These are phyloP conservation scores for Asterionellopsis glacialis DNA, from an alignment of 108 stramenopile genomes.

Conservation along the genomic window DNA sequence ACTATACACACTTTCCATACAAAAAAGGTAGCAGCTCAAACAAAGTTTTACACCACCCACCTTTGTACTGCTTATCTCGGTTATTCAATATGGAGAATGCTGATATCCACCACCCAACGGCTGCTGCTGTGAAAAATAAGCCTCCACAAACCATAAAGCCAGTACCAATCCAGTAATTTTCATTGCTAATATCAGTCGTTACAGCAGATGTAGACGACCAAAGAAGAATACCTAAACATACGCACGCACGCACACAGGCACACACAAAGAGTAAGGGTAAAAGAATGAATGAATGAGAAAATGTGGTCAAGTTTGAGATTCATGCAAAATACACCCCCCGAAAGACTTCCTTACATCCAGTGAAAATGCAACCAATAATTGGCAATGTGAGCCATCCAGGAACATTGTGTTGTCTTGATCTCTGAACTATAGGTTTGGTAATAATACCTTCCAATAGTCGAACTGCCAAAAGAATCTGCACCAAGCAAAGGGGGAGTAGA, in stretches of 20 bases:
- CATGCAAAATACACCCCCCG: too few relatives aligned
- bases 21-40: too few relatives aligned
- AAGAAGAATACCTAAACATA: slow-evolving; percentile 24
- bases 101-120: slow-evolving; percentile 55
- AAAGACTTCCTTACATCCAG: slow-evolving; percentile 18
- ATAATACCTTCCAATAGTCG: slow-evolving; percentile 67
- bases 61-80: slow-evolving; percentile 63
- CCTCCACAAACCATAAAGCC: slow-evolving; percentile 51
- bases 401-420: slow-evolving; percentile 80
- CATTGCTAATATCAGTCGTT: slow-evolving; percentile 17
- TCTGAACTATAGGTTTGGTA: slow-evolving; percentile 73
- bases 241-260: too few relatives aligned
- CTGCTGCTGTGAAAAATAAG: slow-evolving; percentile 49
- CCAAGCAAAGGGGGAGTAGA: not conserved
- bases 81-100: slow-evolving; percentile 57
- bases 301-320: too few relatives aligned
- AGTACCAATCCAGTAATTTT: slow-evolving; percentile 52
- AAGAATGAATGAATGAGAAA: too few relatives aligned
- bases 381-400: slow-evolving; percentile 76
- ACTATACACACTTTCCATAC: too few relatives aligned
- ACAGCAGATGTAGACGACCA: slow-evolving; percentile 43
- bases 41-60: not conserved
- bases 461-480: slow-evolving; percentile 48
- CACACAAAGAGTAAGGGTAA: too few relatives aligned
- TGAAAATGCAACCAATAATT: slow-evolving; percentile 41